These are phyloP conservation scores for Sporisorium iseilematis-ciliati DNA, from an alignment of 1,284 basidiomycete species.

Conservation along the genomic window DNA sequence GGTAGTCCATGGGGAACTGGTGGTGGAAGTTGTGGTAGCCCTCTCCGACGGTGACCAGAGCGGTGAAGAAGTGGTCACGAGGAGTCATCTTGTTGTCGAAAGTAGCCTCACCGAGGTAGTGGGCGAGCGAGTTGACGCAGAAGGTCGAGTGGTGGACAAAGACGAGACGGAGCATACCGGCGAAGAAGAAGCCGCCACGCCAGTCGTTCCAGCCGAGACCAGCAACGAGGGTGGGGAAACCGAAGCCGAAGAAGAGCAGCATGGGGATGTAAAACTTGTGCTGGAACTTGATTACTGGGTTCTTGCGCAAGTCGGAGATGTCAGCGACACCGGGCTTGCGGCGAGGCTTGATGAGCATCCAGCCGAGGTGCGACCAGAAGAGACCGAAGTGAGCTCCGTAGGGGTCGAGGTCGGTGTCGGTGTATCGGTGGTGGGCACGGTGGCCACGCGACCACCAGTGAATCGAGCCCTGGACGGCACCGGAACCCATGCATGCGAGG, in stretches of 20 bases:
- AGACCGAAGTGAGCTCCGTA: slow-evolving; percentile 69
- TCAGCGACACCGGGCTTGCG: slow-evolving; percentile 69
- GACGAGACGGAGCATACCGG: slow-evolving; percentile 64
- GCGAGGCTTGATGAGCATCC: slow-evolving; percentile 69
- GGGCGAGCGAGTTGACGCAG: slow-evolving; percentile 69
- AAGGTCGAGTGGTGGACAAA: slow-evolving; percentile 70
- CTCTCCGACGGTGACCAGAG: slow-evolving; percentile 67
- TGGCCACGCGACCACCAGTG: slow-evolving; percentile 70
- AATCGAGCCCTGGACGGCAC: slow-evolving; percentile 67
- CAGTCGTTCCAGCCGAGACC: slow-evolving; percentile 69
- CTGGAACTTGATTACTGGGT: slow-evolving; percentile 68
- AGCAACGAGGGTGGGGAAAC: slow-evolving; percentile 67
- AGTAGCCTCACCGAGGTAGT: slow-evolving; percentile 68
- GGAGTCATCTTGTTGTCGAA: slow-evolving; percentile 69
- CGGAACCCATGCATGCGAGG: slow-evolving; percentile 67
- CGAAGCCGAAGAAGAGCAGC: slow-evolving; percentile 66
- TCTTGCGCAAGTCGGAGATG: slow-evolving; percentile 66
- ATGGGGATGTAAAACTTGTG: slow-evolving; percentile 68
- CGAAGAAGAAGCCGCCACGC: slow-evolving; percentile 69
- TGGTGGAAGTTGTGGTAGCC: slow-evolving; percentile 70
- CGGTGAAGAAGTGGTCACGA: slow-evolving; percentile 68
- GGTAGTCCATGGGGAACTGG: slow-evolving; percentile 70
- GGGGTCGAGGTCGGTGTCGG: slow-evolving; percentile 69
- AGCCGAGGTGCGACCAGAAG: slow-evolving; percentile 68
- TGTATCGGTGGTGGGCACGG: slow-evolving; percentile 70